Evolutionary conservation across 2,329 filamentous ascomycete genomes (phyloP), one percentile per base, ranked within the genome.

Genomic region (Basipetospora chlamydospora): DNA sequence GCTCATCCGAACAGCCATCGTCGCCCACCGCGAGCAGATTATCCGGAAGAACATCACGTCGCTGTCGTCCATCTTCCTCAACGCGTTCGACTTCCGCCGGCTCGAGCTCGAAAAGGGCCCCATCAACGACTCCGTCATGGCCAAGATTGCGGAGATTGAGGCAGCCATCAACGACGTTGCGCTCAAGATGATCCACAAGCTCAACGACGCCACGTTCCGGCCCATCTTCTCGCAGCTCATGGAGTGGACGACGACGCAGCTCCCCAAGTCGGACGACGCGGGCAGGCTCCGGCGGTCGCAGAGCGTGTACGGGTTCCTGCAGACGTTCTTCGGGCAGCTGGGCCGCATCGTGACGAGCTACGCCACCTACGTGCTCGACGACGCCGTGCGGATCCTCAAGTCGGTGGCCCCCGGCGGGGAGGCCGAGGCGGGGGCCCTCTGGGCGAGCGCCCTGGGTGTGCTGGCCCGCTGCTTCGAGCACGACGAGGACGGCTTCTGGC

Each of bases 401-500:
- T 55, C 49, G 3, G 48, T 59, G 7, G 57, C 67, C 45, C 47
- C 55, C 5, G 58, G 57, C 41, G 59, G 65, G 39, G 60, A 63
- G 12, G 50, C 59, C 13, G 65, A 70, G 15, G 67, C 73, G 45
- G 58, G 64, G 30, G 60, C 61, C 28, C 67, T 95, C 4, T 83
- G 83, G 70, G 61, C 66, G 28, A 70, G 73, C 13, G 73, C 84
- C 3, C 68, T 96, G 35, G 63, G 66, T 37, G 81, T 85, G 15
- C 66, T 96, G 31, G 63, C 69, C 20, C 78, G 75, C 46, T 80
- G 76, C 47, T 94, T 96, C 51, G 70, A 80, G 56, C 76, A 94
- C 53, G 90, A 96, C 52, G 82, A 93, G 58, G 86, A 93, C 53
- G 81, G 86, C 56, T 96, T 94, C 63, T 96, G 87, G 87, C 86